These are phyloP conservation scores for Aspergillus novofumigatus DNA, from an alignment of 2,329 filamentous ascomycete species.

Conservation along the genomic window DNA sequence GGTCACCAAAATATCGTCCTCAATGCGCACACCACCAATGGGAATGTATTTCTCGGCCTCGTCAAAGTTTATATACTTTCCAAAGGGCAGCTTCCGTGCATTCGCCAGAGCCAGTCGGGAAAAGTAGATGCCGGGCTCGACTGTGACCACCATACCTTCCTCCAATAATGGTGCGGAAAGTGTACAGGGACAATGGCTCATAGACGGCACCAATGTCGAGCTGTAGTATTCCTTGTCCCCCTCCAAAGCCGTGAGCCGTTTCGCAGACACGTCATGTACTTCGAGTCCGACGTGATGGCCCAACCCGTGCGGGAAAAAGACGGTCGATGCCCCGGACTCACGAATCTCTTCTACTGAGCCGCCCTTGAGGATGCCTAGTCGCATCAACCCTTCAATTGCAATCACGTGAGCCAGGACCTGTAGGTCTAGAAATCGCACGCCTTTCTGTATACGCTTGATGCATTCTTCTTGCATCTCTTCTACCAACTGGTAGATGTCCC, in stretches of 20 bases:
- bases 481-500: slow-evolving; percentile 77
- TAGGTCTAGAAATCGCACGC: slow-evolving; percentile 74
- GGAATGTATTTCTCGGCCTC: slow-evolving; percentile 37
- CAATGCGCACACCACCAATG: slow-evolving; percentile 43
- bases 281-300: slow-evolving; percentile 54
- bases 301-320: slow-evolving; percentile 49
- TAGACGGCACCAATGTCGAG: slow-evolving; percentile 11
- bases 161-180: slow-evolving; percentile 38
- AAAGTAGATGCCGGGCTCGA: slow-evolving; percentile 51
- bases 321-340: slow-evolving; percentile 32
- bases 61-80: slow-evolving; percentile 38
- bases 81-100: slow-evolving; percentile 26
- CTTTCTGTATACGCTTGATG: slow-evolving; percentile 67
- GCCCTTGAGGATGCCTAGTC: slow-evolving; percentile 69
- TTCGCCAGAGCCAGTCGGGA: slow-evolving; percentile 35
- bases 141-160: slow-evolving; percentile 54
- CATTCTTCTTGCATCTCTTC: slow-evolving; percentile 80
- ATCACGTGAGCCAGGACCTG: slow-evolving; percentile 76
- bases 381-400: slow-evolving; percentile 73
- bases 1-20: slow-evolving; percentile 66
- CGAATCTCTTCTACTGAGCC: slow-evolving; percentile 51
- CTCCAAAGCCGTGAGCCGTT: slow-evolving; percentile 29
- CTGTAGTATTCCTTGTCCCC: slow-evolving; percentile 11
- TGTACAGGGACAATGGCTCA: slow-evolving; percentile 27
- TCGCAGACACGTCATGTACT: slow-evolving; percentile 41